Base-by-base conservation (phyloP, 108 stramenopile genomes). In the Cylindrotheca closterium region DNA sequence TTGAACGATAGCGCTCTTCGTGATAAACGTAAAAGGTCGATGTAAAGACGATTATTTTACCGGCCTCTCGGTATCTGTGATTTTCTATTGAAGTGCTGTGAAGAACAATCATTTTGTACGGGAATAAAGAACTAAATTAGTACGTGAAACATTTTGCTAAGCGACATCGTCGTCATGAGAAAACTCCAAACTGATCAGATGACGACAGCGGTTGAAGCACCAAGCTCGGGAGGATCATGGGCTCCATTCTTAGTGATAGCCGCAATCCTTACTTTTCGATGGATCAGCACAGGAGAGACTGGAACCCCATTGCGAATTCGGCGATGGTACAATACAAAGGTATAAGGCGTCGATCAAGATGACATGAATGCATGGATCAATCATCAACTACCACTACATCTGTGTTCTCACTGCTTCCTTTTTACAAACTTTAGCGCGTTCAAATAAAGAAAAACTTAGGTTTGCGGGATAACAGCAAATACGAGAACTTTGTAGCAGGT, bases 171-270 rank as follows among this genome's bases (percentile, higher is more conserved):
- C n/a, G n/a, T n/a, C n/a, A n/a, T n/a, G n/a, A n/a, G n/a, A n/a
- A n/a, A n/a, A n/a, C n/a, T n/a, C n/a, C n/a, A n/a, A n/a, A n/a
- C n/a, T n/a, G n/a, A n/a, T n/a, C n/a, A n/a, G n/a, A n/a, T n/a
- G n/a, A n/a, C n/a, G n/a, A n/a, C n/a, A n/a, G n/a, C n/a, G n/a
- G n/a, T n/a, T n/a, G n/a, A n/a, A n/a, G n/a, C n/a, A n/a, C n/a
- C n/a, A n/a, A n/a, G n/a, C n/a, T n/a, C n/a, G n/a, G 53, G 66
- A 58, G 76, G 76, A n/a, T 77, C 76, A 5, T 77, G 76, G 76
- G 47, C 27, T 28, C 76, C 76, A 1, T 26, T 63, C 15, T 10
- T 77, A 4, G n/a, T 65, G n/a, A 10, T 77, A 0, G 2, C 28
- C 0, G 37, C 65, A 15, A 19, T 67, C 19, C 4, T 60, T 5